phyloP scores from a whole-genome alignment of 1,284 basidiomycete species.

The Fomitopsis pinicola region DNA sequence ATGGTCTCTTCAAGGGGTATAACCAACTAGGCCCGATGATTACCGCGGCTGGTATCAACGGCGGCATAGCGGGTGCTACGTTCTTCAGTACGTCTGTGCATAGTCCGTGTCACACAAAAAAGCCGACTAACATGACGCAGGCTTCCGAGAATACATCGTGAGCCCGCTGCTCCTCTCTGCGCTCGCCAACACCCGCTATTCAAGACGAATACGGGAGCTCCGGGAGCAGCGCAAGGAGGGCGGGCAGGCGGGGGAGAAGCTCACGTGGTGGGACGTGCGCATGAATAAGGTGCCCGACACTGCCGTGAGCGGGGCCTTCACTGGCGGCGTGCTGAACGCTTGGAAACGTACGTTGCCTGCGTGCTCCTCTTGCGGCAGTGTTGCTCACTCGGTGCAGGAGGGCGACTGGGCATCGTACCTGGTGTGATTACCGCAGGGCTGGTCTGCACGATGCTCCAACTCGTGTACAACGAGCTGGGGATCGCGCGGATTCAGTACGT shows the following conservation, averaged over 20 bases:
- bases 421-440: conserved; percentile 52
- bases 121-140: conserved; percentile 30
- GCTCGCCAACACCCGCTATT: conserved; percentile 28
- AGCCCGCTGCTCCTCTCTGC: conserved; percentile 47
- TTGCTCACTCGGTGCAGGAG: conserved; percentile 29
- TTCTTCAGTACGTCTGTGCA: conserved; percentile 60
- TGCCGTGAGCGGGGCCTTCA: conserved; percentile 55
- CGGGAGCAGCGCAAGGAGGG: conserved; percentile 21
- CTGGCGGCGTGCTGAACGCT: conserved; percentile 49
- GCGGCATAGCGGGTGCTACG: conserved; percentile 57
- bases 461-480: conserved; percentile 59
- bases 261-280: conserved; percentile 49
- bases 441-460: conserved; percentile 55
- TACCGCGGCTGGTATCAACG: conserved; percentile 56
- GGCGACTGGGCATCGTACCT: conserved; percentile 37
- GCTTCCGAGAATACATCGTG: conserved; percentile 61
- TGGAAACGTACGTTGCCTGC: conserved; percentile 37
- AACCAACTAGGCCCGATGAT: conserved; percentile 35
- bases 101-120: background rate
- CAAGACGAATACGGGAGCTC: conserved; percentile 34
- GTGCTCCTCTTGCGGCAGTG: background rate
- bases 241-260: conserved; percentile 5
- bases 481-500: conserved; percentile 54
- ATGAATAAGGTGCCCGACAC: conserved; percentile 57
- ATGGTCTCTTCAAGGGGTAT: conserved; percentile 44